Base-by-base conservation (phyloP, 305 asterid species). In the Caryopteris hybrid region DNA sequence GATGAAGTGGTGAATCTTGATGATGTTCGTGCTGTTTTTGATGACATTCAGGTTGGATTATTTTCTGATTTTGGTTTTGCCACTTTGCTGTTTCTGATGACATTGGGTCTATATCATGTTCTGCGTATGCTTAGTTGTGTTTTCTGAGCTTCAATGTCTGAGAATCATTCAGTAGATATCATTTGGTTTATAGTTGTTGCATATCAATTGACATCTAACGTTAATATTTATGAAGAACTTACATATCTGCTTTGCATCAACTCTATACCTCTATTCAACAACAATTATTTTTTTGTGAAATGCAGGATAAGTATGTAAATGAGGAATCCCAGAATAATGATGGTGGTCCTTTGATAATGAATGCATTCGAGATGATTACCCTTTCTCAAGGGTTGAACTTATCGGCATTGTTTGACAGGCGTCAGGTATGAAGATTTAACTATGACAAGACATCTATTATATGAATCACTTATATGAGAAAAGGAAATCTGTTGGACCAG, bases 331-430 rank as follows among this genome's bases (percentile, higher is more conserved):
- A 42, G 50, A 74, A 62, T 10, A 70, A 62, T 59, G 81, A 68
- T 36, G 74, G 36, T 71, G 93, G 96, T 66, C 99, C 99, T 52
- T 80, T 89, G 74, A 67, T 84, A 63, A 91, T 94, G 98, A 94
- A 94, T 80, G 99, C 99, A 11, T 91, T 94, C 79, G 98, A 91
- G 86, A 89, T 94, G 98, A 94, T 94, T 48, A 89, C 99, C 50
- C 87, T 94, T 58, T 94, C 99, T 61, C 99, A 94, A 77, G 99
- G 99, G 61, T 78, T 94, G 76, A 89, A 94, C 79, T 84, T 94
- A 67, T 89, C 98, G 12, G 90, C 97, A 48, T 82, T 94, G 82
- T 94, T 94, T 81, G 99, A 94, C 69, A 79, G 96, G 84, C 91
- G 89, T 51, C 96, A 87, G 96, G 98, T 91, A 84, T 69, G 42